Evolutionary conservation across 495 filamentous ascomycete genomes (phyloP), one percentile per base, ranked within the genome.

Genomic region (Thermochaetoides thermophila): DNA sequence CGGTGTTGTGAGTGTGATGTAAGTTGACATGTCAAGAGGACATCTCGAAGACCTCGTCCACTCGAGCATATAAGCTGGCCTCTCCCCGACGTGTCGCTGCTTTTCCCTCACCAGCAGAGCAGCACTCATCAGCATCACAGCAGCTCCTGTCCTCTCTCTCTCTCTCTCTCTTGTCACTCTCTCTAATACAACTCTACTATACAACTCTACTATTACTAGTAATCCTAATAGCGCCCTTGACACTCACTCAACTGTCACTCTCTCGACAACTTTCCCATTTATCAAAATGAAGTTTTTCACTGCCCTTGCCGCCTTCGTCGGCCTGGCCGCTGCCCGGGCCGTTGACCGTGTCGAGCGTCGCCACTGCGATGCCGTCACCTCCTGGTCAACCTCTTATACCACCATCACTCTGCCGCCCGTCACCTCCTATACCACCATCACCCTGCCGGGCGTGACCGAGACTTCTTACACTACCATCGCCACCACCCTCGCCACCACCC

Each of bases 231-330:
- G 10, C 20, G 2, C 11, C 3, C 27, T 25, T 26, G 26, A 12
- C 31, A 25, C 21, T 12, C 31, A 31, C 16, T 38, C 19, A 38
- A 6, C 38, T 35, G 38, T 36, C 38, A 32, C 33, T 35, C 38
- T 32, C 36, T 40, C 13, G 30, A 20, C 29, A n/a, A n/a, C n/a
- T n/a, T n/a, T n/a, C n/a, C 12, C 6, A 8, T 29, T 16, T 26
- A 28, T 21, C 29, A 42, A 24, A 13, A 42, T 42, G 39, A 42
- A 42, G 34, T 42, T 42, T 29, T 32, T 37, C 39, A 25, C 33
- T n/a, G 32, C 23, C n/a, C 34, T 42, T 34, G 39, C 39, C 39
- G 39, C 39, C 14, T 17, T 36, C 29, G 25, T 13, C 12, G 30
- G 30, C 34, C 27, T 42, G 5, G 39, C 39, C 20, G 39, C 24